Evolutionary conservation across 352 stramenopile species (phyloP).

Genomic region (Pythium dissimile): DNA sequence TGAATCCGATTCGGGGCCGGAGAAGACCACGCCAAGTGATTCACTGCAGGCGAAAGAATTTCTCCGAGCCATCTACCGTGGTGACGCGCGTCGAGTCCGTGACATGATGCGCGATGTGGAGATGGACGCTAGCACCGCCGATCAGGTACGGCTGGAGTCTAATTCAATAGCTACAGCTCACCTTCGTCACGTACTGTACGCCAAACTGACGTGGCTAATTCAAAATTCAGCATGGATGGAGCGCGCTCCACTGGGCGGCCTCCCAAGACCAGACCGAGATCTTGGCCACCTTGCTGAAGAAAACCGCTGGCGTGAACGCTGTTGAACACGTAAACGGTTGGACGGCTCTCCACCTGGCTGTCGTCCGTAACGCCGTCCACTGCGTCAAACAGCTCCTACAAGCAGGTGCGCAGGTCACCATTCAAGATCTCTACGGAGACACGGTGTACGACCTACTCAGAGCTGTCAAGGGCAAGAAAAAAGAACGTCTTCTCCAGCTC

Average conservation of each 20-base stretch:
- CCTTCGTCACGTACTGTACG: no score
- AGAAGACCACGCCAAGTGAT: conserved; percentile 48
- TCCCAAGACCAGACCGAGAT: conserved; percentile 60
- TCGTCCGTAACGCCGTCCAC: conserved; percentile 39
- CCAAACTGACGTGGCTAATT: not conserved
- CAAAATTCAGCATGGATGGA: conserved; percentile 67
- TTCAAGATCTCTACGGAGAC: conserved; percentile 61
- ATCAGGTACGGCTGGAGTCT: conserved; percentile 32
- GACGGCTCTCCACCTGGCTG: conserved; percentile 64
- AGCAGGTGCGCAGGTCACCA: conserved; percentile 30
- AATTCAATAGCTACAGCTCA: not conserved
- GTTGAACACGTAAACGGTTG: conserved; percentile 73
- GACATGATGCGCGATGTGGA: conserved; percentile 49
- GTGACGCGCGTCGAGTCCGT: conserved; percentile 44
- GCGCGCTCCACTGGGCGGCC: conserved; percentile 69
- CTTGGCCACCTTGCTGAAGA: conserved; percentile 41
- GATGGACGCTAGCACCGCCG: conserved; percentile 43
- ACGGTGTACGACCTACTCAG: conserved; percentile 35
- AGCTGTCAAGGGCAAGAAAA: conserved; percentile 40
- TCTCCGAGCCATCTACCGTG: conserved; percentile 57
- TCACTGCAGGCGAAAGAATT: conserved; percentile 55
- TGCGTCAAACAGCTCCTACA: conserved; percentile 50
- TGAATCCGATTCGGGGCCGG: conserved; percentile 14
- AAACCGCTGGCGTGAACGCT: conserved; percentile 40
- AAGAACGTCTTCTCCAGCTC: conserved; percentile 36